Evolutionary conservation across 1,139 yeast genomes (phyloP), one percentile per base, ranked within the genome.

Genomic region (Geotrichum restrictum): DNA sequence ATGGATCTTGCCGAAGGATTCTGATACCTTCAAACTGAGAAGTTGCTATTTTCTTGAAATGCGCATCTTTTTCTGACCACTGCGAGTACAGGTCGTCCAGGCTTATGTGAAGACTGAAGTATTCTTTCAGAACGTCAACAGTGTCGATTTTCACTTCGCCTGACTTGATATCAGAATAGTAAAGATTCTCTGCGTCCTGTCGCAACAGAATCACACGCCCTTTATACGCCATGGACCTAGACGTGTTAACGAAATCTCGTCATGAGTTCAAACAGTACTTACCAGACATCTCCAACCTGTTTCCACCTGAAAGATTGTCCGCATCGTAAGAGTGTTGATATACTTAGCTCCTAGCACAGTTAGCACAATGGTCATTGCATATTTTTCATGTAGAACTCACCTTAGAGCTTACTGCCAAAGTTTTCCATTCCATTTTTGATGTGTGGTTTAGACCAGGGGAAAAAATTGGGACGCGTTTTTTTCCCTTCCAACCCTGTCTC

Each of bases 1-100:
- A 93, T 0, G 98, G 98, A 59, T 91, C 96, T 67, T 93, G 98
- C 48, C 91, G 76, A 31, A 91, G 76, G 55, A 89, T 87, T 38
- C 98, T 72, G 27, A 91, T 83, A 0, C 98, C 98, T 2, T 74
- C 73, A 53, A 82, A 80, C 24, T 69, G 63, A 6, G 62, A 54
- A 62, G 48, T 32, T 38, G 63, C 68, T 45, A 64, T 62, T 41
- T 64, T 60, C 54, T 68, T 62, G 67, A 80, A 78, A 47, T 76
- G 69, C 22, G 73, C 57, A 65, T 89, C 95, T 11, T 70, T 74
- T 1, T 57, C 52, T 3, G 76, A 63, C 98, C 98, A 93, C 29
- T 76, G 73, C 1, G 66, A 56, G 62, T 85, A 83, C 22, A 93
- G 72, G 0, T 73, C 70, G 3, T 64, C 67, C 24, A 89, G 69